phyloP scores from a whole-genome alignment of 805 yeast genomes.

The Candida taoyuanica region DNA sequence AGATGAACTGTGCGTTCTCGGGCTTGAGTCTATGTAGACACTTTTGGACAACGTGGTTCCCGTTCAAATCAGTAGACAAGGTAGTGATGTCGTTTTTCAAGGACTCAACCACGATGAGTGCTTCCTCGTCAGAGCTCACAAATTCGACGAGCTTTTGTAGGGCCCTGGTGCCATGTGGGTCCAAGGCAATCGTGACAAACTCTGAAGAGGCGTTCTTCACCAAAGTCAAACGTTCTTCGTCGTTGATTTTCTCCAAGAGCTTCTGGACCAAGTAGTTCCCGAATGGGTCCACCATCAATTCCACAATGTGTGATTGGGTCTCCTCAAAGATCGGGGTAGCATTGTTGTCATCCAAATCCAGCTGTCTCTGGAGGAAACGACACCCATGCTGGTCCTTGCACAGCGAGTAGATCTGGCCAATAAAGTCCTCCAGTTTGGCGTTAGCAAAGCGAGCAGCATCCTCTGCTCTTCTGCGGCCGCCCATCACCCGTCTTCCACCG shows the following conservation, averaged over 20 bases:
- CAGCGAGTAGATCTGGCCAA: conserved; percentile 68
- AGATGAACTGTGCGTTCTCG: conserved; percentile 78
- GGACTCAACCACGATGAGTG: conserved; percentile 53
- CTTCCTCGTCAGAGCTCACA: conserved; percentile 66
- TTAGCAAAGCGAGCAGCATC: conserved; percentile 68
- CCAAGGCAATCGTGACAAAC: conserved; percentile 75
- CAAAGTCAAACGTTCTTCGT: conserved; percentile 63
- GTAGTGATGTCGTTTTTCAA: conserved; percentile 69
- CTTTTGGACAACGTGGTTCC: conserved; percentile 95
- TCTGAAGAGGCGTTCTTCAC: conserved; percentile 70
- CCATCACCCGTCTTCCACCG: conserved; percentile 16
- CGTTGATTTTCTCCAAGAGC: conserved; percentile 68
- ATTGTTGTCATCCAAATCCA: conserved; percentile 60
- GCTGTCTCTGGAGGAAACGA: conserved; percentile 81
- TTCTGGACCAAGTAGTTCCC: conserved; percentile 96
- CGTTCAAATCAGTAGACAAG: conserved; percentile 84
- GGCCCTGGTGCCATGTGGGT: conserved; percentile 96
- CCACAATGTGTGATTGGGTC: conserved; percentile 70
- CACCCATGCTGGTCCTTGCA: conserved; percentile 98
- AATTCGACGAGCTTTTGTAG: conserved; percentile 89
- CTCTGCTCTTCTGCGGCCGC: conserved; percentile 36
- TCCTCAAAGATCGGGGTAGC: conserved; percentile 78
- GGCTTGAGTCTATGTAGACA: conserved; percentile 70
- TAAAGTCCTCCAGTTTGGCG: conserved; percentile 62
- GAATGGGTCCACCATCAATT: conserved; percentile 91